phyloP scores from a whole-genome alignment of 2,329 filamentous ascomycete species.

The Byssothecium circinans region DNA sequence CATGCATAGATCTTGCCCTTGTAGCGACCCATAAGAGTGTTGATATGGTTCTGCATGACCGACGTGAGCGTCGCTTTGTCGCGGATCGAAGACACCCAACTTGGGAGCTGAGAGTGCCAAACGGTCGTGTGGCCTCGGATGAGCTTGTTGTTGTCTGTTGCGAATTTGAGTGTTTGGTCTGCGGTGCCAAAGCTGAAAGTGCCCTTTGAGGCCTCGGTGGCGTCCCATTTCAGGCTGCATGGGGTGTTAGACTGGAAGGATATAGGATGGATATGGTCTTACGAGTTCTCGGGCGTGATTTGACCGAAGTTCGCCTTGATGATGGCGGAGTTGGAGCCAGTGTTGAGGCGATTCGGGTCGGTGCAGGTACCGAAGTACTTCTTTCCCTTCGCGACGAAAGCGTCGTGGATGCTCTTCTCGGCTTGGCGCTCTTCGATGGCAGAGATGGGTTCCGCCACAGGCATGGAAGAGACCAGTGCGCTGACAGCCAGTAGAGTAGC shows the following conservation, averaged over 20 bases:
- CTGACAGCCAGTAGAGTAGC: constrained; percentile 31
- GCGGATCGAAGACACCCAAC: constrained; percentile 61
- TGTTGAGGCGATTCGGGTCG: constrained; percentile 58
- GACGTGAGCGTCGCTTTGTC: constrained; percentile 57
- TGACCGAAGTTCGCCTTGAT: constrained; percentile 66
- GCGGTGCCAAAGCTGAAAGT: constrained; percentile 55
- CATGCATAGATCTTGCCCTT: constrained; percentile 67
- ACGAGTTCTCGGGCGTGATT: constrained; percentile 66
- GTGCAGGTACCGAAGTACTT: constrained; percentile 65
- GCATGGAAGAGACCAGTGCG: constrained; percentile 31
- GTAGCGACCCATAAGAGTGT: constrained; percentile 59
- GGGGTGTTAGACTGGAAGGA: constrained; percentile 3
- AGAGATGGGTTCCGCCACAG: constrained; percentile 33
- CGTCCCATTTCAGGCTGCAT: constrained; percentile 68
- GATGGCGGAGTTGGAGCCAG: constrained; percentile 57
- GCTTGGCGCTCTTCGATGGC: constrained; percentile 35
- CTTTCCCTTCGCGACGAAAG: constrained; percentile 66
- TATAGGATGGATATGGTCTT: not conserved
- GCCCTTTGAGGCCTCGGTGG: constrained; percentile 50
- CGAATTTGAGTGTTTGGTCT: constrained; percentile 62
- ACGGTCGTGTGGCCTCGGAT: constrained; percentile 68
- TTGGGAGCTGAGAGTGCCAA: constrained; percentile 59
- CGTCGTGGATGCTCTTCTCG: constrained; percentile 55
- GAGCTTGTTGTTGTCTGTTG: constrained; percentile 59
- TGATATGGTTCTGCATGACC: constrained; percentile 65